Base-by-base conservation (phyloP, 1,284 basidiomycete genomes). In the Tilletiaria anomala region DNA sequence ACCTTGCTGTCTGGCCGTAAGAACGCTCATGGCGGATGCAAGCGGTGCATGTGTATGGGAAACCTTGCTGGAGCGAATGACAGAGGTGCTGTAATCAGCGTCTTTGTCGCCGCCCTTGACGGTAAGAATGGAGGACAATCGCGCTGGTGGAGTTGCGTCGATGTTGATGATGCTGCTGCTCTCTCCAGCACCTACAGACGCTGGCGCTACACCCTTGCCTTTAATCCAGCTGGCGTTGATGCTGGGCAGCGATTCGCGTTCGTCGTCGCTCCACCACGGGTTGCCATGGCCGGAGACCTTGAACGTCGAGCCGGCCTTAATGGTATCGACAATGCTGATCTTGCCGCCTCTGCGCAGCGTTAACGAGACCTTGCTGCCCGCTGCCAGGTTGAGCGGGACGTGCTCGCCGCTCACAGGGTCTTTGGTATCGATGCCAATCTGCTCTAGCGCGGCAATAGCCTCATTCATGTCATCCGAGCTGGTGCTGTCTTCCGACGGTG, bases 251-350 rank as follows among this genome's bases (percentile, higher is more conserved):
- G 41, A 44, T 2, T 48, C 47, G 11, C 47, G 19, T 4, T 41
- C 39, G 17, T 57, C 55, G 17, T 60, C 55, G 41, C 48, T 51
- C 59, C 57, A 60, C 59, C 59, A 61, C 1, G 59, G 59, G 35
- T 61, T 61, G 32, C 58, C 58, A 38, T 61, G 53, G 19, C 58
- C 58, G 11, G 55, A 33, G 22, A 55, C 55, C 43, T 61, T 61
- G 53, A 57, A 53, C 5, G 58, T 42, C 14, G n/a, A n/a, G n/a
- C n/a, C n/a, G n/a, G n/a, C n/a, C n/a, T n/a, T n/a, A n/a, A 29
- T n/a, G 10, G 26, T 29, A 29, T n/a, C 26, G 26, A 8, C 26
- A 29, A 29, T 29, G n/a, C 26, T 8, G 26, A 29, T 29, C 26
- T n/a, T n/a, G n/a, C n/a, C n/a, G n/a, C n/a, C n/a, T n/a, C n/a